Percentiles rank a stretch among this genome's conserved stretches.
phyloP scores from a whole-genome alignment of 169 alveolate species.

The Toxoplasma gondii region DNA sequence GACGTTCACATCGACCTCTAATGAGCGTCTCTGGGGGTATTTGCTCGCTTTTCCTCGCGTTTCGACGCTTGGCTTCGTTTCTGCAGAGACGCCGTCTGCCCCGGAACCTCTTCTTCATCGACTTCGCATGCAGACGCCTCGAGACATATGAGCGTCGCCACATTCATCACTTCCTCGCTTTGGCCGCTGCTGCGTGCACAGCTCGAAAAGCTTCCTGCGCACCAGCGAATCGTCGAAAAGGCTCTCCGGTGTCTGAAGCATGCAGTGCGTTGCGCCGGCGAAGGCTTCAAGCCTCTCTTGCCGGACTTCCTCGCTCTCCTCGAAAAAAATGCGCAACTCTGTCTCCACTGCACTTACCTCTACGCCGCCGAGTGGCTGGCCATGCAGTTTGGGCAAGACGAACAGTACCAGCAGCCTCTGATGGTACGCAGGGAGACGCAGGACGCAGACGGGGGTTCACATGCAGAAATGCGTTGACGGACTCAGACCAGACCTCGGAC shows the following conservation, averaged over 20 bases:
- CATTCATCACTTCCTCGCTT: conserved; percentile 27
- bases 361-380: conserved; percentile 60
- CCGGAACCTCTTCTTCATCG: background rate
- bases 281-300: conserved; percentile 19
- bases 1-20: background rate
- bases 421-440: background rate
- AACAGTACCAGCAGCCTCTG: background rate
- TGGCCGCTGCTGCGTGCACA: conserved; percentile 50
- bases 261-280: conserved; percentile 56
- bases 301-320: conserved; percentile 19
- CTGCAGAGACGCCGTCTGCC: conserved; percentile 8
- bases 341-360: conserved; percentile 51
- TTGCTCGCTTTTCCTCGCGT: background rate
- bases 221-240: conserved; percentile 27
- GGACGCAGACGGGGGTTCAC: background rate
- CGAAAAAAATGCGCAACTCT: conserved; percentile 19
- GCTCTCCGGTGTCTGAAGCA: conserved; percentile 55
- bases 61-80: background rate
- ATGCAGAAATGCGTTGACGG: too few species aligned
- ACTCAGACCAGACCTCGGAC: too few species aligned
- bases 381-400: conserved; percentile 28
- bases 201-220: conserved; percentile 28
- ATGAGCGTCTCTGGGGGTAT: too few species aligned
- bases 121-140: background rate
- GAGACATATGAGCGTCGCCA: conserved; percentile 1